Evolutionary conservation across 78 protist genomes (phyloP).

Genomic region (Parvularia atlantis): DNA sequence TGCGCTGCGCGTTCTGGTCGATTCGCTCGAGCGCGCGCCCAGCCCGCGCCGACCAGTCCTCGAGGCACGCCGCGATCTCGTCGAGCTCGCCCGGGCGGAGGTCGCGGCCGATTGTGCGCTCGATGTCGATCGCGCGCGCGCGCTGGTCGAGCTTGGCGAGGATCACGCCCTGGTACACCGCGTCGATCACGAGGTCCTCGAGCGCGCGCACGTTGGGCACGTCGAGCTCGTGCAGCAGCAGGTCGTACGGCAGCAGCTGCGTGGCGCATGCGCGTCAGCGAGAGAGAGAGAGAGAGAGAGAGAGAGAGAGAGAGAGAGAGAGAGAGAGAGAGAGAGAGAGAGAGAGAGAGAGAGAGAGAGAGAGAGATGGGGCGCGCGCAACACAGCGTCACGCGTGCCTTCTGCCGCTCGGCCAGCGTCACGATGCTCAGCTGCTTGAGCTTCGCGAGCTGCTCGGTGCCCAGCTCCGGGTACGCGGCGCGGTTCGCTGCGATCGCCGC

Average conservation of each 20-base stretch:
- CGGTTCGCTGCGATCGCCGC: no score
- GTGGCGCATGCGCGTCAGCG: no score
- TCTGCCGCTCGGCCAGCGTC: not conserved
- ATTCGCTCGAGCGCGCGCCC: no score
- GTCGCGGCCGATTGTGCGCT: not conserved
- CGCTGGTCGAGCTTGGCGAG: not conserved
- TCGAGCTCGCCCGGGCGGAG: constrained; percentile 2
- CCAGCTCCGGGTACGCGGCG: not conserved
- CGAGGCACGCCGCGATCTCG: no score
- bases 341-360: no score
- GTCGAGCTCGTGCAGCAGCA: constrained; percentile 4
- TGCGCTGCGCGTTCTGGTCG: no score
- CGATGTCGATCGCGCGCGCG: not conserved
- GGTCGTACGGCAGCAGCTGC: not conserved
- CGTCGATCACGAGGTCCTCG: not conserved
- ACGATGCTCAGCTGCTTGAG: not conserved
- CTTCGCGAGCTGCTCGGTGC: not conserved
- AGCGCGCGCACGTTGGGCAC: not conserved
- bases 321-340: no score
- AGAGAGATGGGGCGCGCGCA: no score
- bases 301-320: no score
- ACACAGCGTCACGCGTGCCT: no score
- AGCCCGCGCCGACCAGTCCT: no score
- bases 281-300: no score
- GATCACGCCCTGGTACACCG: not conserved